phyloP scores from a whole-genome alignment of 257 asterid genomes.

The Solanum dulcamara region DNA sequence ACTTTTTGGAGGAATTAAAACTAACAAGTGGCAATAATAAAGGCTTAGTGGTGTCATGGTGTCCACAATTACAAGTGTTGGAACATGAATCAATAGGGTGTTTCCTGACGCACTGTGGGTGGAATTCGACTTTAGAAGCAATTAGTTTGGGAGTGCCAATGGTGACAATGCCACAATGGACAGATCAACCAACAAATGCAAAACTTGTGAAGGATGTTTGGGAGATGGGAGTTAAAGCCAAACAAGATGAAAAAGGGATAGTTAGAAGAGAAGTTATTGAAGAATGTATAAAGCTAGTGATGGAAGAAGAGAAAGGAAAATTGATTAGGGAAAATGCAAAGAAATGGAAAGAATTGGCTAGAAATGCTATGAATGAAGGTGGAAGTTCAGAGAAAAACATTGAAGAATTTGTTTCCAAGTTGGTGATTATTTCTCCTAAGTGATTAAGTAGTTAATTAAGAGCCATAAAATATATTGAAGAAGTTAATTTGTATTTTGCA shows the following conservation, averaged over 20 bases:
- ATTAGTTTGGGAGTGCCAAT: constrained; percentile 1
- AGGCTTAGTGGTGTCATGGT: not conserved
- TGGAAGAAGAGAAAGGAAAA: constrained; percentile 21
- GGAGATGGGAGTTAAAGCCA: constrained; percentile 22
- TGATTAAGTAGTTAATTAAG: no score
- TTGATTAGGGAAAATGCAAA: constrained; percentile 13
- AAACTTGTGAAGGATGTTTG: constrained; percentile 29
- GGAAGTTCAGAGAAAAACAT: constrained; percentile 30
- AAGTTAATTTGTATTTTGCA: no score
- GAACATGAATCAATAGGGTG: not conserved
- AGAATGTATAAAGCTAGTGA: constrained; percentile 7
- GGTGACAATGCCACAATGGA: constrained; percentile 4
- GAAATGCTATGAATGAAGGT: constrained; percentile 20
- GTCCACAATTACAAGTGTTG: not conserved
- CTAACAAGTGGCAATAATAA: not conserved
- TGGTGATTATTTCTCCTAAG: not conserved
- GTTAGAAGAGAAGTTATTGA: constrained; percentile 17
- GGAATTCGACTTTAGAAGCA: constrained; percentile 47
- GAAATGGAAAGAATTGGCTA: constrained; percentile 22
- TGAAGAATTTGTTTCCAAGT: constrained; percentile 7
- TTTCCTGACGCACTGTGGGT: constrained; percentile 42
- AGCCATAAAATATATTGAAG: no score
- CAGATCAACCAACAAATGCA: constrained; percentile 36
- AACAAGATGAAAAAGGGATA: constrained; percentile 13
- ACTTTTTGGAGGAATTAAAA: not conserved